Base-by-base conservation (phyloP, 1,284 basidiomycete genomes). In the Paramarasmius palmivorus region DNA sequence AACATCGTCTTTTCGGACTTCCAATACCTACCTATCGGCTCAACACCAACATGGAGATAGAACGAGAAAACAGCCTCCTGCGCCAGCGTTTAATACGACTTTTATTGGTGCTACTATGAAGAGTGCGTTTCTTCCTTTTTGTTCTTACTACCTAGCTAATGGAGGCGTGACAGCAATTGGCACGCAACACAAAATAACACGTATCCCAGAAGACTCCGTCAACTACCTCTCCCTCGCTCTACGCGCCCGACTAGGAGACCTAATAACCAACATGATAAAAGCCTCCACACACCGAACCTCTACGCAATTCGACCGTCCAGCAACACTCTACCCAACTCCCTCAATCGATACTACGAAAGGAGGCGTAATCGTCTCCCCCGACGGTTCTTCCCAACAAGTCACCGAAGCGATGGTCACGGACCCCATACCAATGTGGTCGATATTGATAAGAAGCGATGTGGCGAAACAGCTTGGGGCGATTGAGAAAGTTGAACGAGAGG, bases 191-290 rank as follows among this genome's bases (percentile, higher is more conserved):
- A 88, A 88, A 68, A 72, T 90, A 23, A 70, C 75, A 12, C 78
- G 76, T 48, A 69, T 92, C 3, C 80, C 88, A 2, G 87, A 90
- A 39, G 90, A 92, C 58, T 71, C 84, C 2, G 78, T 88, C 17
- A 86, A 84, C 61, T 92, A 92, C 65, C 71, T 93, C 41, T 89
- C 90, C 0, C 78, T 93, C 15, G 89, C 91, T 0, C 78, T 92
- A 1, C 86, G 90, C 38, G 81, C 83, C 29, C 83, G 92, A 1
- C 71, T 94, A 48, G 83, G 89, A 59, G 83, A 86, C 54, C 76
- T 94, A 36, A 67, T 93, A 54, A 81, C 79, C 14, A 76, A 74
- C 29, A 90, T 92, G 82, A 78, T 92, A 54, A 73, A 73, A 10
- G 92, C 90, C 0, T 77, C 88, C 12, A 76, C 77, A 36, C 91